These are phyloP conservation scores for Phaeosphaeria sp. DNA, from an alignment of 2,329 filamentous ascomycete genomes.

Conservation along the genomic window DNA sequence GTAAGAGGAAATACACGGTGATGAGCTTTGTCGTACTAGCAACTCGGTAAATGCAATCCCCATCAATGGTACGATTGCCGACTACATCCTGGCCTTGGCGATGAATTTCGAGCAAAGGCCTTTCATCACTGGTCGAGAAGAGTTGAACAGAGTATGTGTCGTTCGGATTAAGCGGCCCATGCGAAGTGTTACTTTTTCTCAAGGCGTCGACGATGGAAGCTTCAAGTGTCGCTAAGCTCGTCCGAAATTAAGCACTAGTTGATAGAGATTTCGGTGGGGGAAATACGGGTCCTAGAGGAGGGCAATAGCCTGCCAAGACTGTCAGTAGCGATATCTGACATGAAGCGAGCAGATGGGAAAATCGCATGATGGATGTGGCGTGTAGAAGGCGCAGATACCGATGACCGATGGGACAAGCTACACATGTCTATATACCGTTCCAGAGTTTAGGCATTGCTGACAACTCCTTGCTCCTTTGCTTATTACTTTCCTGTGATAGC, in stretches of 20 bases:
- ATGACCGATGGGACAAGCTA: background rate
- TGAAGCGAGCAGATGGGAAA: background rate
- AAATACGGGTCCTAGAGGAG: slow-evolving; percentile 14
- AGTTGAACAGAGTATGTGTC: slow-evolving; percentile 20
- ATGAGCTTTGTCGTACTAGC: slow-evolving; percentile 52
- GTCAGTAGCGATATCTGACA: background rate
- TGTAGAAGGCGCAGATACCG: background rate
- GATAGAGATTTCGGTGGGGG: slow-evolving; percentile 4
- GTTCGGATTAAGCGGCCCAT: slow-evolving; percentile 9
- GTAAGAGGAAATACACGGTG: slow-evolving; percentile 49
- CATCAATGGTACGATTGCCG: slow-evolving; percentile 30
- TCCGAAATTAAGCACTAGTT: background rate
- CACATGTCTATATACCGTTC: background rate
- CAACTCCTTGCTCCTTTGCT: background rate
- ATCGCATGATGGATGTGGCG: background rate
- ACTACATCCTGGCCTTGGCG: slow-evolving; percentile 8
- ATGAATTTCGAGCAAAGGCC: slow-evolving; percentile 15
- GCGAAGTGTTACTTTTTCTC: slow-evolving; percentile 7
- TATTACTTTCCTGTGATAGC: background rate
- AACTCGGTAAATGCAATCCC: slow-evolving; percentile 53
- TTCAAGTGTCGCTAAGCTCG: background rate
- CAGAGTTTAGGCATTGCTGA: background rate
- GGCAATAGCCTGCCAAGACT: slow-evolving; percentile 2
- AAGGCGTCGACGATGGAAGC: slow-evolving; percentile 10
- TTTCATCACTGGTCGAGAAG: slow-evolving; percentile 9